These are phyloP conservation scores for Zoysia pacifica DNA, from an alignment of 176 grass and related monocot genomes.

Conservation along the genomic window DNA sequence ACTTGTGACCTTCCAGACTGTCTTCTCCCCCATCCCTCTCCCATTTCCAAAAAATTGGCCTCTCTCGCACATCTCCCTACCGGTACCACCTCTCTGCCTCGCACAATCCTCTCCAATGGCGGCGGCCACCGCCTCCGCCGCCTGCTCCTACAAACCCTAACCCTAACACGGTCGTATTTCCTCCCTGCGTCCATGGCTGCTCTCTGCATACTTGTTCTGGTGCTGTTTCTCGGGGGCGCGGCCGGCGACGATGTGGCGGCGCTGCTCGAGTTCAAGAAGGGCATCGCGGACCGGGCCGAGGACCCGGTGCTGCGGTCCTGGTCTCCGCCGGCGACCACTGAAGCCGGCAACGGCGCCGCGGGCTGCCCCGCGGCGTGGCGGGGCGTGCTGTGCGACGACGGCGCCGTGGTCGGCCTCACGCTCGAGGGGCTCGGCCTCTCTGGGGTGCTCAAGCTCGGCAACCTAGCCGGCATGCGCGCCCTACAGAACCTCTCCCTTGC, in stretches of 20 bases:
- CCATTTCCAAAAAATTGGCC: slow-evolving; percentile 50
- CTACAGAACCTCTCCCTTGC: slow-evolving; percentile 84
- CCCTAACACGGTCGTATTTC: slow-evolving; percentile 15
- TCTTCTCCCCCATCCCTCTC: slow-evolving; percentile 4
- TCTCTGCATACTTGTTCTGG: slow-evolving; percentile 32
- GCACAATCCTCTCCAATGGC: slow-evolving; percentile 46
- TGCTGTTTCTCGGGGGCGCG: slow-evolving; percentile 42
- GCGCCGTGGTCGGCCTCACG: slow-evolving; percentile 57
- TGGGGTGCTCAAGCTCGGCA: slow-evolving; percentile 83
- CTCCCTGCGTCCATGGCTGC: slow-evolving; percentile 42
- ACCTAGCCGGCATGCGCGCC: slow-evolving; percentile 55
- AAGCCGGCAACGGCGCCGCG: slow-evolving; percentile 26
- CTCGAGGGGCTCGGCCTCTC: slow-evolving; percentile 69
- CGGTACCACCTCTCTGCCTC: slow-evolving; percentile 3
- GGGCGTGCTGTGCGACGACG: slow-evolving; percentile 77
- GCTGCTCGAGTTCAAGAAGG: slow-evolving; percentile 96
- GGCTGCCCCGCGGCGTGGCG: slow-evolving; percentile 59
- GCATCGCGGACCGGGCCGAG: slow-evolving; percentile 49
- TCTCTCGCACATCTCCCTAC: slow-evolving; percentile 18
- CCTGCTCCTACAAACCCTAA: slow-evolving; percentile 47
- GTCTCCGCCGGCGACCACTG: slow-evolving; percentile 40
- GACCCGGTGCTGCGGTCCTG: slow-evolving; percentile 63
- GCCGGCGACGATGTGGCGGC: slow-evolving; percentile 63
- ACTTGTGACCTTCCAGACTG: slow-evolving; percentile 54
- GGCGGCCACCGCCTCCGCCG: slow-evolving; percentile 13